These are phyloP conservation scores for Clavariopsis aquatica DNA, from an alignment of 495 filamentous ascomycete genomes.

Conservation along the genomic window DNA sequence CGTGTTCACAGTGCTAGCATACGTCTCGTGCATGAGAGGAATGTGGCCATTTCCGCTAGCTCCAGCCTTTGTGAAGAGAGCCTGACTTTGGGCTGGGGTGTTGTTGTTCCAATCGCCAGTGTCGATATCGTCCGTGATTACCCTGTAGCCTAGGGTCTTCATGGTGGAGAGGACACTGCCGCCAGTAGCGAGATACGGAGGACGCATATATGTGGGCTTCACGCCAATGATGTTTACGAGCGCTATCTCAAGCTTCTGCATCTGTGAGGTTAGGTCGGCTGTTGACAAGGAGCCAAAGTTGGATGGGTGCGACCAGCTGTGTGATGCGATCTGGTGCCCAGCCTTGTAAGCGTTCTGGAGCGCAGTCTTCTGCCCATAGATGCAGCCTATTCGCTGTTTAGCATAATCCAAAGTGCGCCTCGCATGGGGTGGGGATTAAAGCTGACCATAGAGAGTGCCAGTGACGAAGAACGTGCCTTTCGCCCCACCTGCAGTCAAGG, in stretches of 20 bases:
- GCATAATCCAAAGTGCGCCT: background rate
- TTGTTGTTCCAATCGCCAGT: constrained; percentile 57
- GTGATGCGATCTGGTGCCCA: constrained; percentile 56
- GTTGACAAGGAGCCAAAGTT: constrained; percentile 50
- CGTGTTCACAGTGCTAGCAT: constrained; percentile 50
- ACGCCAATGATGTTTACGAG: constrained; percentile 56
- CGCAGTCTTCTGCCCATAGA: constrained; percentile 52
- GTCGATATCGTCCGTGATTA: constrained; percentile 59
- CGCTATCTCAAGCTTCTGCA: constrained; percentile 54
- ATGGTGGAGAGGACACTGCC: constrained; percentile 49
- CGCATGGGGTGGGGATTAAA: background rate
- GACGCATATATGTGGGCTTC: constrained; percentile 58
- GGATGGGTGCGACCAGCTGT: constrained; percentile 53
- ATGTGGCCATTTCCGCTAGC: constrained; percentile 55
- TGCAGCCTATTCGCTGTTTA: constrained; percentile 45
- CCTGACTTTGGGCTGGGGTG: constrained; percentile 48
- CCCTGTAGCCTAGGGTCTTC: constrained; percentile 53
- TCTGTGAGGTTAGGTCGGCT: constrained; percentile 49
- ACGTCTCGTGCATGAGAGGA: constrained; percentile 59
- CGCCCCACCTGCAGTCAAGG: constrained; percentile 40
- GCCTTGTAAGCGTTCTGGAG: constrained; percentile 53
- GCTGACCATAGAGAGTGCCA: constrained; percentile 54
- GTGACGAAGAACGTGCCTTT: constrained; percentile 59
- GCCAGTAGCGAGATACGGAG: constrained; percentile 55
- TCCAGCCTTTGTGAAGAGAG: constrained; percentile 50